Evolutionary conservation across 768 basidiomycete genomes (phyloP).

Genomic region (Pleurotus sapidus): DNA sequence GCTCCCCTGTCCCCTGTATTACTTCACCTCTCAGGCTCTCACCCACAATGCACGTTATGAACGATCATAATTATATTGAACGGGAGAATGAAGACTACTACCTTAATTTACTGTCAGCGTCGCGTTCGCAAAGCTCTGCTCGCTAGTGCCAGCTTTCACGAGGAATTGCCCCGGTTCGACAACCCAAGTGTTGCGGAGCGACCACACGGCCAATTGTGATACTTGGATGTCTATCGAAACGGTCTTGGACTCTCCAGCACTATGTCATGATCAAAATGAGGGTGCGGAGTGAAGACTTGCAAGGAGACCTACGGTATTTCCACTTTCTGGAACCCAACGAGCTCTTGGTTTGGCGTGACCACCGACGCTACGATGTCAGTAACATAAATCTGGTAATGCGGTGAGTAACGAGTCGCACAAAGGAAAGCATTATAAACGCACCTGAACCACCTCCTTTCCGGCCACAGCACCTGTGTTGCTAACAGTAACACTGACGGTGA

Average conservation of each 20-base stretch:
- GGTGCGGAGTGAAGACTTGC: background rate
- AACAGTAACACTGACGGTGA: slow-evolving; percentile 61
- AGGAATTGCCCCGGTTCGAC: slow-evolving; percentile 62
- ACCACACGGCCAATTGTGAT: slow-evolving; percentile 55
- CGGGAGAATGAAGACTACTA: too few species aligned
- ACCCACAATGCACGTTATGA: too few species aligned
- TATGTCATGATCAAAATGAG: slow-evolving; percentile 14
- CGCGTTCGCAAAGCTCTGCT: slow-evolving; percentile 42
- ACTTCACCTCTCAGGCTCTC: too few species aligned
- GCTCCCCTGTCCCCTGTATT: too few species aligned
- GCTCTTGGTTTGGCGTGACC: slow-evolving; percentile 59
- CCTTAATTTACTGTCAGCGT: slow-evolving; percentile 41
- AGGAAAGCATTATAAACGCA: slow-evolving; percentile 11
- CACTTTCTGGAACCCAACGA: slow-evolving; percentile 64
- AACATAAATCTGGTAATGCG: slow-evolving; percentile 46
- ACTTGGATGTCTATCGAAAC: slow-evolving; percentile 46
- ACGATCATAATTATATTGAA: too few species aligned
- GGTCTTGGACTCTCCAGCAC: slow-evolving; percentile 45
- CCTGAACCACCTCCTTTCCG: slow-evolving; percentile 70
- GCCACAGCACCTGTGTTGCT: slow-evolving; percentile 53
- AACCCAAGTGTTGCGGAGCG: slow-evolving; percentile 42
- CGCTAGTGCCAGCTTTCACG: slow-evolving; percentile 66
- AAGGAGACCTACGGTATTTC: slow-evolving; percentile 44
- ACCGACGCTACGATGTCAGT: slow-evolving; percentile 60
- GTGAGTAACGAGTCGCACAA: too few species aligned